Percentiles rank a stretch among this genome's conserved stretches.
These are phyloP conservation scores for Naganishia cerealis DNA, from an alignment of 1,284 basidiomycete species.

Conservation along the genomic window DNA sequence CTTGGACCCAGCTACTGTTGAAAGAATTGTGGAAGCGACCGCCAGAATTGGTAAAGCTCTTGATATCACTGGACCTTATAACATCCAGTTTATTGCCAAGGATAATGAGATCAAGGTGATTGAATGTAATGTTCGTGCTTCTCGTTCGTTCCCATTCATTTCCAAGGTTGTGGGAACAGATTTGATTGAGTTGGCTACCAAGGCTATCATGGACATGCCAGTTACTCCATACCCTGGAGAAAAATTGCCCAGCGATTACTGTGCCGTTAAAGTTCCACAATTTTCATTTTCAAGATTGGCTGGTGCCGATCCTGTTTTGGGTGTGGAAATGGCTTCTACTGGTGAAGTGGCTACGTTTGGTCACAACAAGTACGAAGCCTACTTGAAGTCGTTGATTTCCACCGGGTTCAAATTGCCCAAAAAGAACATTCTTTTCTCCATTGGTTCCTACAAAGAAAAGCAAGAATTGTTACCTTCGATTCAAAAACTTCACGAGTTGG, in stretches of 20 bases:
- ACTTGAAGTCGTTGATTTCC: slow-evolving; percentile 93
- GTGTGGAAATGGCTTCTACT: slow-evolving; percentile 99
- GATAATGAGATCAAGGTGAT: slow-evolving; percentile 99
- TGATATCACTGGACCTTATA: slow-evolving; percentile 97
- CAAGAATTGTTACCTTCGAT: slow-evolving; percentile 92
- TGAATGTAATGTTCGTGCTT: slow-evolving; percentile 96
- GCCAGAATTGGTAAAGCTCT: slow-evolving; percentile 94
- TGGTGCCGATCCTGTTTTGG: slow-evolving; percentile 95
- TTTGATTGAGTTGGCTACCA: slow-evolving; percentile 96
- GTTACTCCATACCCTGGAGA: slow-evolving; percentile 87
- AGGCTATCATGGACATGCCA: slow-evolving; percentile 90
- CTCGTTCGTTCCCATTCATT: slow-evolving; percentile 98
- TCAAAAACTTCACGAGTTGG: slow-evolving; percentile 88
- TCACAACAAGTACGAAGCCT: slow-evolving; percentile 95
- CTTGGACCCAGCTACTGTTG: slow-evolving; percentile 91
- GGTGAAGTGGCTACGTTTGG: slow-evolving; percentile 99
- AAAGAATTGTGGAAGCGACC: slow-evolving; percentile 92
- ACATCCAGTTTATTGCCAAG: slow-evolving; percentile 99
- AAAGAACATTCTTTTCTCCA: slow-evolving; percentile 91
- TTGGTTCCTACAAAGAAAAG: slow-evolving; percentile 97
- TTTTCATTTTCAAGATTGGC: slow-evolving; percentile 95
- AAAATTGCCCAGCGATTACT: slow-evolving; percentile 84
- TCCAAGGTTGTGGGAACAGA: slow-evolving; percentile 97
- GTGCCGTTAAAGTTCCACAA: slow-evolving; percentile 97
- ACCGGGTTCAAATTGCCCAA: slow-evolving; percentile 91